These are phyloP conservation scores for Scedosporium apiospermum DNA, from an alignment of 2,329 filamentous ascomycete species.

Conservation along the genomic window DNA sequence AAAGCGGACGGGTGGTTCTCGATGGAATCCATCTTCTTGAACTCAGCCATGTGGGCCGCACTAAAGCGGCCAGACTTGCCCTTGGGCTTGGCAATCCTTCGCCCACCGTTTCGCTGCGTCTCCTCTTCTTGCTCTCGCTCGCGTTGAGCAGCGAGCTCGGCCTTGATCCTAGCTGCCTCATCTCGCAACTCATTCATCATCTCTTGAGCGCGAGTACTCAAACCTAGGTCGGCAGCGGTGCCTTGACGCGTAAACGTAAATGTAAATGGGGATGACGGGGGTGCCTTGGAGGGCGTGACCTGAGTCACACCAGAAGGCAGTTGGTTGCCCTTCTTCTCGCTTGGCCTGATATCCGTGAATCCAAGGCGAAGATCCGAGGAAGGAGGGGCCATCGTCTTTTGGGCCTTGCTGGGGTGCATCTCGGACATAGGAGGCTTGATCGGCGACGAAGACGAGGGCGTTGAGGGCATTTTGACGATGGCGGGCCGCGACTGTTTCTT, in stretches of 20 bases:
- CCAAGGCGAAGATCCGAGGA: constrained; percentile 76
- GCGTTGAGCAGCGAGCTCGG: constrained; percentile 53
- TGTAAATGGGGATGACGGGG: constrained; percentile 52
- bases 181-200: constrained; percentile 61
- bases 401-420: constrained; percentile 84
- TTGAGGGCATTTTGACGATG: constrained; percentile 23
- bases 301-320: constrained; percentile 28
- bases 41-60: constrained; percentile 75
- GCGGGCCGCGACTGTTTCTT: constrained; percentile 20
- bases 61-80: constrained; percentile 73
- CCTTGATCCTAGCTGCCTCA: constrained; percentile 62
- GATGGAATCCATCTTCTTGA: constrained; percentile 98
- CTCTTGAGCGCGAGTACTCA: constrained; percentile 52
- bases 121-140: constrained; percentile 43
- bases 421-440: constrained; percentile 65
- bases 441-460: constrained; percentile 55
- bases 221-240: constrained; percentile 35
- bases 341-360: constrained; percentile 58
- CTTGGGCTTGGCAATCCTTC: constrained; percentile 73
- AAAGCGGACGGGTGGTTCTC: constrained; percentile 69
- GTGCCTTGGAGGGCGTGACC: constrained; percentile 54
- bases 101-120: constrained; percentile 30
- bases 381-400: constrained; percentile 63
- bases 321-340: constrained; percentile 34
- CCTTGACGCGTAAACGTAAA: constrained; percentile 57